phyloP scores from a whole-genome alignment of 75 land plant species.

The Selaginella tamariscina region DNA sequence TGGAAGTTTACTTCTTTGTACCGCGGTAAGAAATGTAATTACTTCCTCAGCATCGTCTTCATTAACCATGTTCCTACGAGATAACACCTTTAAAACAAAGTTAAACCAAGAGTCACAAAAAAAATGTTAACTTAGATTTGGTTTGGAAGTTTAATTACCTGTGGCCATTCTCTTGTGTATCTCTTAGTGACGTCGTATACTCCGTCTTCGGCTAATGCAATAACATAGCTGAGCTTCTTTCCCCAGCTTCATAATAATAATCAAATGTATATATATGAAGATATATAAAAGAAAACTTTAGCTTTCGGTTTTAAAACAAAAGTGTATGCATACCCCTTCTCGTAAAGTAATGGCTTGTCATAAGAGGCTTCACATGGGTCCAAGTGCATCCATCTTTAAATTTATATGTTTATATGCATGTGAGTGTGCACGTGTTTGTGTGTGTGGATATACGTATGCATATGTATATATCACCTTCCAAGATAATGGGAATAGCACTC shows the following conservation, averaged over 20 bases:
- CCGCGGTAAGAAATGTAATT: slow-evolving; percentile 37
- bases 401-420: neutral
- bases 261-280: too few relatives aligned
- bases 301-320: neutral
- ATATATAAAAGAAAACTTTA: neutral
- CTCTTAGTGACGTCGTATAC: slow-evolving; percentile 91
- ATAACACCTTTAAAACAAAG: slow-evolving; percentile 39
- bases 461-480: slow-evolving; percentile 43
- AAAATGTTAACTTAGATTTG: too few relatives aligned
- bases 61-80: slow-evolving; percentile 42
- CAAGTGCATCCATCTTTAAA: slow-evolving; percentile 85
- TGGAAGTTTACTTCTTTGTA: slow-evolving; percentile 32
- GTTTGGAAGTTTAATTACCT: too few relatives aligned
- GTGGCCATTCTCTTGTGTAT: slow-evolving; percentile 82
- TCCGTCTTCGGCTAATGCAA: slow-evolving; percentile 85
- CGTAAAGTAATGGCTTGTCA: slow-evolving; percentile 86
- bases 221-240: slow-evolving; percentile 66
- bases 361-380: slow-evolving; percentile 86
- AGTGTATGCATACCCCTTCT: slow-evolving; percentile 50
- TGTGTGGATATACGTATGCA: too few relatives aligned
- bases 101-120: neutral
- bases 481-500: slow-evolving; percentile 63
- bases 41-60: slow-evolving; percentile 39
- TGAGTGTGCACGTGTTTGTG: neutral
- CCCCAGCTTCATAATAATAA: slow-evolving; percentile 45